phyloP scores from a whole-genome alignment of 345 rosid genomes.

The Pseudoturritis turrita region DNA sequence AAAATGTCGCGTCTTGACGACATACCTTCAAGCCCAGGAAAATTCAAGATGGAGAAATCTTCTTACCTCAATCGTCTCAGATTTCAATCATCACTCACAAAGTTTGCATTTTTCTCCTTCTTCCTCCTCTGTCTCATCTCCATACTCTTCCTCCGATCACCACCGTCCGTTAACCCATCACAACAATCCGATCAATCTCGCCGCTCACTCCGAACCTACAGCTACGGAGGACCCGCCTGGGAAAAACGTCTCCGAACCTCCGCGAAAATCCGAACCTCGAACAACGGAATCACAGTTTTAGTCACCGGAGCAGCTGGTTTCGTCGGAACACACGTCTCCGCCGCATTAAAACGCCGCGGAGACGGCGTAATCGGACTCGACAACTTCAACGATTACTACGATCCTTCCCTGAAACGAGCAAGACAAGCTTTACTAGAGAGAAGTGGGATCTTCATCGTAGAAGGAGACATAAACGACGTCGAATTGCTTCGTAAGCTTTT shows the following conservation, averaged over 20 bases:
- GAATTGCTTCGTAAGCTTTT: constrained; percentile 64
- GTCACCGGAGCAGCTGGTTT: constrained; percentile 96
- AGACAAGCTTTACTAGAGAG: constrained; percentile 80
- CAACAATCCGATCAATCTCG: constrained; percentile 73
- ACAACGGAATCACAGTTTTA: constrained; percentile 65
- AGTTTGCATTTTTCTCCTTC: constrained; percentile 82
- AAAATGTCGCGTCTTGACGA: constrained; percentile 75
- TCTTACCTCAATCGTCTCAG: constrained; percentile 49
- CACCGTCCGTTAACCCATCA: constrained; percentile 42
- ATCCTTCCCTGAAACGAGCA: constrained; percentile 79
- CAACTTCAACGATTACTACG: constrained; percentile 88
- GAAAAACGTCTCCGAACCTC: constrained; percentile 66
- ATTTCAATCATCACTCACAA: constrained; percentile 71
- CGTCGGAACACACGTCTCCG: constrained; percentile 87
- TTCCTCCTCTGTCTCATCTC: constrained; percentile 69
- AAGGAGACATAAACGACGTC: constrained; percentile 86
- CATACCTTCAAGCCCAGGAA: constrained; percentile 84
- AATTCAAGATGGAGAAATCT: constrained; percentile 95
- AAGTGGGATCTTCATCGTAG: constrained; percentile 68
- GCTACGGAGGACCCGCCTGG: constrained; percentile 81
- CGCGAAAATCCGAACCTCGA: constrained; percentile 57
- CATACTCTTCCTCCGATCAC: constrained; percentile 80
- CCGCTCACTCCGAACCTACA: constrained; percentile 65
- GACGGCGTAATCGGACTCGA: constrained; percentile 87
- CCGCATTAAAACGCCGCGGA: constrained; percentile 77